These are phyloP conservation scores for Cercospora berteroae DNA, from an alignment of 2,329 filamentous ascomycete species.

Conservation along the genomic window DNA sequence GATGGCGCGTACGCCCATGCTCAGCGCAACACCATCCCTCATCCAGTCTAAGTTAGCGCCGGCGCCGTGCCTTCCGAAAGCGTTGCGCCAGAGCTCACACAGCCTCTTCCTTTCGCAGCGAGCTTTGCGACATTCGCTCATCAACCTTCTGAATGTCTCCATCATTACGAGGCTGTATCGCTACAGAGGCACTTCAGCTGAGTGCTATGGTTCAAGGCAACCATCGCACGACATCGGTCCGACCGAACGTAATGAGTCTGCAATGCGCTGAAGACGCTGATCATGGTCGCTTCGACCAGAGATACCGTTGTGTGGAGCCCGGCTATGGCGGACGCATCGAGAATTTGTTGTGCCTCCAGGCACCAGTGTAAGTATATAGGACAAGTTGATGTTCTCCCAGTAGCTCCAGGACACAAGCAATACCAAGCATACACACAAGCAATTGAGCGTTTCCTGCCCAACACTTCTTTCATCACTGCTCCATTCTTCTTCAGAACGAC, in stretches of 20 bases:
- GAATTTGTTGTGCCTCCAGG: background rate
- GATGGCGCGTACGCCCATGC: slow-evolving; percentile 7
- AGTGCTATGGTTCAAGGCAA: background rate
- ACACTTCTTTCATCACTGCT: background rate
- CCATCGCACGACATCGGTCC: background rate
- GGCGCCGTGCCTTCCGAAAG: background rate
- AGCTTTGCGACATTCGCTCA: background rate
- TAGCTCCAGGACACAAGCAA: background rate
- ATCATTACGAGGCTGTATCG: background rate
- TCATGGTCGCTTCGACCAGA: background rate
- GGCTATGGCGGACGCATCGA: background rate
- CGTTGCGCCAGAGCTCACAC: background rate
- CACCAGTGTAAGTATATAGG: background rate
- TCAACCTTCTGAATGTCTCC: background rate
- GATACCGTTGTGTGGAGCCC: background rate
- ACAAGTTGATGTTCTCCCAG: background rate
- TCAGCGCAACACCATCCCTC: background rate
- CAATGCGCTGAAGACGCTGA: background rate
- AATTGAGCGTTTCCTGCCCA: background rate
- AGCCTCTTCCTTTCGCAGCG: background rate
- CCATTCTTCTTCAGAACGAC: background rate
- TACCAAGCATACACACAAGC: background rate
- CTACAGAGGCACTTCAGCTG: background rate
- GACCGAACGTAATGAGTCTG: background rate
- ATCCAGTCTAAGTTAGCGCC: background rate